Conservation (phyloP, 257 asterid genomes). For the Capsicum pubescens region DNA sequence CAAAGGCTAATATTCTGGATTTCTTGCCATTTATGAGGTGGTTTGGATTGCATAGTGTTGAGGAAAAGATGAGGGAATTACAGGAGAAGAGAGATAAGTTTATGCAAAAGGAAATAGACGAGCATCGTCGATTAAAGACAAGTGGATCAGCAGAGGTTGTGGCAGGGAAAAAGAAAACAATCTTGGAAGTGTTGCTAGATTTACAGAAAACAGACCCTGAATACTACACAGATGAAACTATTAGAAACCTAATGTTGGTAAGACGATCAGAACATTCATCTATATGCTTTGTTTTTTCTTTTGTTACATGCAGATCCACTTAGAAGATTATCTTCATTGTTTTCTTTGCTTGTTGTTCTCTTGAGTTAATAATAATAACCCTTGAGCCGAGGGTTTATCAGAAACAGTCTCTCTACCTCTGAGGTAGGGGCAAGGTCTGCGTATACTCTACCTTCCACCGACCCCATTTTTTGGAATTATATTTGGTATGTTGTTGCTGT, state of each 20-base stretch:
- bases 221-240: constrained; percentile 54
- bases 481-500: no score
- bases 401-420: no score
- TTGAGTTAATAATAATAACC: neutral
- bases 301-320: constrained; percentile 14
- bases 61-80: constrained; percentile 40
- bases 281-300: neutral
- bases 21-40: constrained; percentile 68
- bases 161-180: constrained; percentile 37
- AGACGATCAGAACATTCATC: constrained; percentile 25
- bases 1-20: constrained; percentile 50
- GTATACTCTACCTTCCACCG: no score
- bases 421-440: no score
- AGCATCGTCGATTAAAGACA: constrained; percentile 37
- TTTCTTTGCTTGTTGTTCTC: neutral
- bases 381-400: no score
- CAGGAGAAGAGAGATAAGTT: constrained; percentile 55
- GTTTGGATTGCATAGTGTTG: constrained; percentile 54
- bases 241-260: constrained; percentile 46
- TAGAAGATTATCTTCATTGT: neutral
- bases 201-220: constrained; percentile 54
- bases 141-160: neutral
- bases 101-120: constrained; percentile 58
- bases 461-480: no score
- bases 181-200: constrained; percentile 56